These are phyloP conservation scores for Leccinum incarnatum DNA, from an alignment of 768 basidiomycete genomes.

Conservation along the genomic window DNA sequence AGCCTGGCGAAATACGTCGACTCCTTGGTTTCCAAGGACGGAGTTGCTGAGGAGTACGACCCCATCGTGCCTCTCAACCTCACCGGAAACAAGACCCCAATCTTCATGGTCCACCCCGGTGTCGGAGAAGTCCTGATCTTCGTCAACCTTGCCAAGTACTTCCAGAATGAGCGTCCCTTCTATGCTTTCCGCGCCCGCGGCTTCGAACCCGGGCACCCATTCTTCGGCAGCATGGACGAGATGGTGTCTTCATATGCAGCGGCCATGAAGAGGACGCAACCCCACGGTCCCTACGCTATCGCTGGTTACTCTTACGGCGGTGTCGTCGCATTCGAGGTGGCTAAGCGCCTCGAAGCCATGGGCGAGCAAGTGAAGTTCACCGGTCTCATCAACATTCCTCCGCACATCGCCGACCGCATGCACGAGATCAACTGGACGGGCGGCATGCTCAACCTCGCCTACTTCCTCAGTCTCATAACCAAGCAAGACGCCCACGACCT, in stretches of 20 bases:
- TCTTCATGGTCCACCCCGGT: not conserved
- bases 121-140: not conserved
- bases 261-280: not conserved
- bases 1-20: constrained; percentile 32
- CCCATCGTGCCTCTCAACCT: not conserved
- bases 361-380: too few relatives aligned
- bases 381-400: too few relatives aligned
- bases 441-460: too few relatives aligned
- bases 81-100: not conserved
- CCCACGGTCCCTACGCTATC: not conserved
- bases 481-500: too few relatives aligned
- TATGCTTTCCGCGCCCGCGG: not conserved
- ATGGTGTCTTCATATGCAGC: not conserved
- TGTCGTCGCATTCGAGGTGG: not conserved
- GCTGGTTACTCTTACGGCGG: not conserved
- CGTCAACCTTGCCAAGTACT: not conserved
- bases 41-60: not conserved
- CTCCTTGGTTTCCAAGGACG: constrained; percentile 23
- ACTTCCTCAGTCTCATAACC: too few relatives aligned
- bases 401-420: too few relatives aligned
- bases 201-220: not conserved
- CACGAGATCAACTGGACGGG: too few relatives aligned
- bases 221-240: not conserved
- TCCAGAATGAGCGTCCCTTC: not conserved
- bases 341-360: not conserved